Evolutionary conservation across 176 grass and related monocot species (phyloP), one percentile per base, ranked within the genome.

Genomic region (Avena atlantica): DNA sequence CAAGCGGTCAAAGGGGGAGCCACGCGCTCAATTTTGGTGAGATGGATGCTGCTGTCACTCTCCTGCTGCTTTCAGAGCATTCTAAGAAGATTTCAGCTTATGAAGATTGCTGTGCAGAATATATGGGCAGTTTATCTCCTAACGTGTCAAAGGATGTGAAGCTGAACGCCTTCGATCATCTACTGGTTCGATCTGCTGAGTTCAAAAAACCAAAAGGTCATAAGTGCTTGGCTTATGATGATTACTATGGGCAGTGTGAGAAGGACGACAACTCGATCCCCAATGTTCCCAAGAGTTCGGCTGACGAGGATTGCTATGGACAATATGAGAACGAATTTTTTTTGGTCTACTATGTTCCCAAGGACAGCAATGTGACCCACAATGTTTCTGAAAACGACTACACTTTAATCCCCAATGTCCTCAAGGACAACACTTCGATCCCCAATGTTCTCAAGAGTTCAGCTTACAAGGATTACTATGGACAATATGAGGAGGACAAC

Each of bases 41-140:
- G 63, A 60, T 86, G 83, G 65, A 88, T 9, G 90, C 86, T 77
- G 78, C 86, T 44, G 65, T 15, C 14, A 63, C 82, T 62, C 86
- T 92, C 21, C 48, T 85, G 1, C 78, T 74, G 58, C 82, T 89
- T 65, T 78, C 76, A 65, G 77, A 65, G n/a, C 12, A 45, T 63
- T 81, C 48, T 31, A 37, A 42, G 56, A 85, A 58, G 21, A 85
- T 17, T 47, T 21, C 76, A 75, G 76, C 76, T 74, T 47, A 72
- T 79, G 86, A 71, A 45, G 70, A 80, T 67, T 77, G 9, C 44
- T 70, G n/a, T 80, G 21, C 16, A 14, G 78, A 31, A 31, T 74
- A 78, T 6, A 79, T 73, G 14, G 36, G 58, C 21, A 50, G 37
- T 82, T 81, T 29, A 2, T 20, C 31, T 4, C 74, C 51, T 60